Evolutionary conservation across 345 rosid species (phyloP), one percentile per base, ranked within the genome.

Genomic region (Odontarrhena argentea): DNA sequence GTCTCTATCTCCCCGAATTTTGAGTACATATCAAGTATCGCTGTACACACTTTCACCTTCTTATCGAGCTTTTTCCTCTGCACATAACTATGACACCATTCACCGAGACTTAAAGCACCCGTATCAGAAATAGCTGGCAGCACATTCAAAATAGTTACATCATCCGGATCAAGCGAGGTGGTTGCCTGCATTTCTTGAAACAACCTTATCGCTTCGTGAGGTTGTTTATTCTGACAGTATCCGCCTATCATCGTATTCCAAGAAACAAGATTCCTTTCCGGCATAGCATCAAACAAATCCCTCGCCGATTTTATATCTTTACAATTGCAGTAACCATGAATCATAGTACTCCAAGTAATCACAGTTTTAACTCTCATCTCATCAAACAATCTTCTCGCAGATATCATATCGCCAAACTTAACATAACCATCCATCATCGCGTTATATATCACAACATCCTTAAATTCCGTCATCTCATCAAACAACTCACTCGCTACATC

Each of bases 211-310:
- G 91, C 93, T 75, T 88, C 87, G 24, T 76, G 87, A 53, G 89
- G 85, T 40, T 80, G 80, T 36, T 85, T 88, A 51, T 88, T 86
- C 55, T 79, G 86, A 81, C 77, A 82, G 68, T 81, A 85, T 9
- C 97, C 96, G 10, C 87, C 75, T 44, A 91, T 88, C 85, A 91
- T 85, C 9, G 80, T 84, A 50, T 91, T 91, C 97, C 93, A 91
- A 51, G 97, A 86, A 49, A 78, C 62, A 12, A 85, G 13, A 74
- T 85, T 91, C 74, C 74, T 91, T 42, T 73, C 81, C 0, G 91
- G 91, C 96, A 88, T 91, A 28, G 76, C 80, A 69, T 88, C 86
- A 61, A 88, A 91, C 25, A 91, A 63, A 0, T 56, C 30, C 64
- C 79, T 70, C 9, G 93, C 92, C 60, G 92, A 79, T 18, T 55